phyloP scores from a whole-genome alignment of 805 yeast genomes.

The Wickerhamomyces pijperi region DNA sequence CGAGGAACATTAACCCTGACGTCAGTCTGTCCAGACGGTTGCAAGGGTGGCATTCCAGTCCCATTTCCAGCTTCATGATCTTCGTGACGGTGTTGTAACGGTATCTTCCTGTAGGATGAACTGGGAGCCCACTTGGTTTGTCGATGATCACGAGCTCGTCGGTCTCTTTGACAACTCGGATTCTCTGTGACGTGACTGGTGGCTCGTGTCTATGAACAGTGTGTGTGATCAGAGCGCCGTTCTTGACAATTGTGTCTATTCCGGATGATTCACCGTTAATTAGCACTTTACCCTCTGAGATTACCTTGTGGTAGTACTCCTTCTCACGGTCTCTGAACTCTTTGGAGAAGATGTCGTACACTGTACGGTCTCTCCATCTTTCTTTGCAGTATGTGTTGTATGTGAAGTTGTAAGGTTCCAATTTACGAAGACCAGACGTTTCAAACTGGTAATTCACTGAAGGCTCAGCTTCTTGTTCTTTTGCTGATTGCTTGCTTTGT shows the following conservation, averaged over 20 bases:
- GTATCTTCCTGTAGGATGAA: slow-evolving; percentile 88
- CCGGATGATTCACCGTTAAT: slow-evolving; percentile 58
- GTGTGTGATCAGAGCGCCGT: slow-evolving; percentile 79
- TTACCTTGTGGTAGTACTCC: slow-evolving; percentile 47
- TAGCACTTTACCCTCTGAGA: slow-evolving; percentile 56
- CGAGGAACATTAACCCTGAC: slow-evolving; percentile 76
- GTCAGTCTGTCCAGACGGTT: slow-evolving; percentile 86
- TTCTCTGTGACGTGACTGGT: slow-evolving; percentile 22
- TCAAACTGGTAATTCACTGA: neutral
- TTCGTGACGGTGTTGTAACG: slow-evolving; percentile 70
- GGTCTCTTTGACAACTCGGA: slow-evolving; percentile 22
- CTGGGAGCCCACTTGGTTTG: slow-evolving; percentile 91
- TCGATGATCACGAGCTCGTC: slow-evolving; percentile 72
- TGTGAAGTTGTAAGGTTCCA: slow-evolving; percentile 80
- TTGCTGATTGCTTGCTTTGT: neutral
- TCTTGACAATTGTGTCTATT: slow-evolving; percentile 52
- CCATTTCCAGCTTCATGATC: slow-evolving; percentile 58
- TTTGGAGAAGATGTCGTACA: slow-evolving; percentile 67
- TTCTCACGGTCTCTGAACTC: slow-evolving; percentile 79
- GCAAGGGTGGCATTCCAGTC: slow-evolving; percentile 36
- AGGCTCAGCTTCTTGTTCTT: neutral
- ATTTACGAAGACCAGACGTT: slow-evolving; percentile 37
- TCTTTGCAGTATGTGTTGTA: slow-evolving; percentile 81
- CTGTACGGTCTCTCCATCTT: slow-evolving; percentile 81
- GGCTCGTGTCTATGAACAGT: slow-evolving; percentile 84